Conservation (phyloP, 1,284 basidiomycete genomes). For the Phenoliferia sp. region DNA sequence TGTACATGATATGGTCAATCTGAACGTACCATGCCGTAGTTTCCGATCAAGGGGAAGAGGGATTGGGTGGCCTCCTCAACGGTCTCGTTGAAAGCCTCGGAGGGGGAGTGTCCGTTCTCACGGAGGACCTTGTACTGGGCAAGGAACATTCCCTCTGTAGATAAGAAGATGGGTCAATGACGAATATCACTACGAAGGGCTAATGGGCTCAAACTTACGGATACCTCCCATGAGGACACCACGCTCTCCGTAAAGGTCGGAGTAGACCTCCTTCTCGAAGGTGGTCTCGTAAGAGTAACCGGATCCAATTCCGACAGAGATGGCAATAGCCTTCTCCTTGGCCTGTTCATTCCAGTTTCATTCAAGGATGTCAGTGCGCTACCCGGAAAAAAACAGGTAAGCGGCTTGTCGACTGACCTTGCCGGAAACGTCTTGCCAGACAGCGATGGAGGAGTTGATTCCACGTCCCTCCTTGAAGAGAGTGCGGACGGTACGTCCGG, state of each 20-base stretch:
- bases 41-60: conserved; percentile 93
- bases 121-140: conserved; percentile 98
- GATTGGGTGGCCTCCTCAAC: conserved; percentile 99
- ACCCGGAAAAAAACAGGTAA: not conserved
- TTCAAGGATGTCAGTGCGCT: not conserved
- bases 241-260: conserved; percentile 98
- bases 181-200: not conserved
- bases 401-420: conserved; percentile 47
- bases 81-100: conserved; percentile 99
- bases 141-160: conserved; percentile 89
- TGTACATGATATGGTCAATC: no score
- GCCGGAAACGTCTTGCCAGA: conserved; percentile 80
- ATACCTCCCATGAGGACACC: conserved; percentile 99
- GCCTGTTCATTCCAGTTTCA: conserved; percentile 46
- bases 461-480: conserved; percentile 99
- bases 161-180: conserved; percentile 29
- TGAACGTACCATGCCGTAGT: conserved; percentile 78
- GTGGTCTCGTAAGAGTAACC: conserved; percentile 99
- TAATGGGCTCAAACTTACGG: conserved; percentile 53
- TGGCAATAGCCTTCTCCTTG: conserved; percentile 91
- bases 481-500: conserved; percentile 96
- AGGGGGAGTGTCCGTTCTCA: conserved; percentile 94
- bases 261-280: conserved; percentile 99
- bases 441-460: conserved; percentile 65
- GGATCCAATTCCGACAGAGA: conserved; percentile 91